Base-by-base conservation (phyloP, 345 rosid species). In the Camelina neglecta region DNA sequence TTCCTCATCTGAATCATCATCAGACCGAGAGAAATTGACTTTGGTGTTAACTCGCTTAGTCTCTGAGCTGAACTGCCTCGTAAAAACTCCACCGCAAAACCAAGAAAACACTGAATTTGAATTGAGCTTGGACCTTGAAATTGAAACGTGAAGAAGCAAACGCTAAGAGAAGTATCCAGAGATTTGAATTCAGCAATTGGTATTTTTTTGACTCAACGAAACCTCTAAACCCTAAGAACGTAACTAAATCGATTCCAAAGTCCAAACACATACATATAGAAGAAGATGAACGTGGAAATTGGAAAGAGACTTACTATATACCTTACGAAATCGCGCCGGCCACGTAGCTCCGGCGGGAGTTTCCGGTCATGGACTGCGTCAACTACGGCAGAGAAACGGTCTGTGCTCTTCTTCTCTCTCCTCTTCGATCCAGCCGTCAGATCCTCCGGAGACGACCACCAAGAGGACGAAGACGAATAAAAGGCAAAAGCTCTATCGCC, bases 291-390 rank as follows among this genome's bases (percentile, higher is more conserved):
- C 38, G 42, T 2, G n/a, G 42, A 26, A 16, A n/a, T 5, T 5
- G 29, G 26, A 48, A 2, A 47, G 36, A 61, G 42, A 47, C 39
- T 24, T 24, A 24, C 26, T 23, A 15, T 12, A 93, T 18, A 18
- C 97, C 95, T 85, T 69, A 91, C 86, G 69, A 82, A 57, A 76
- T 86, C 85, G 64, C 93, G 92, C 13, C 82, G 89, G 41, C 98
- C 98, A 31, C 97, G 97, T 76, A 93, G 88, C 73, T 91, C 96
- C 3, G 96, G 92, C 5, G 96, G 97, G 33, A 93, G 96, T 77
- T 91, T 91, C 38, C 92, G 88, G 75, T 91, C 95, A 50, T 93
- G 87, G 55, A 86, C 87, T 70, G 89, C 89, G 71, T 88, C 95
- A 29, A 89, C 85, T 50, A 83, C 90, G 9, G 85, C 63, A 1